phyloP scores from a whole-genome alignment of 2,329 filamentous ascomycete species.

The Colletotrichum trifolii region DNA sequence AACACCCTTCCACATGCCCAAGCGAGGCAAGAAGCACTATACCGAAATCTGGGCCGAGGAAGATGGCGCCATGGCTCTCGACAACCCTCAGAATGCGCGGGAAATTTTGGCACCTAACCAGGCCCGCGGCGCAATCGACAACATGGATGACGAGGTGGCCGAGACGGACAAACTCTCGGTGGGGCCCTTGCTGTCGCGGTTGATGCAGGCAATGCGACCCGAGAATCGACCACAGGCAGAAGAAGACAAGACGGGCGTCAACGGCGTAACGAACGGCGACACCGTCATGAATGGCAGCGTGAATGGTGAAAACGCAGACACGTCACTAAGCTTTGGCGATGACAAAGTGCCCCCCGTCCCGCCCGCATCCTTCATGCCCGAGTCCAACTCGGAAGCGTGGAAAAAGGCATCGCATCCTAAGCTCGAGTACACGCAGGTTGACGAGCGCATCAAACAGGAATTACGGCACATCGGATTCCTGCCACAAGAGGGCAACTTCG shows the following conservation, averaged over 20 bases:
- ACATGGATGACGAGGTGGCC: constrained; percentile 85
- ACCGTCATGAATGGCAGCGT: constrained; percentile 61
- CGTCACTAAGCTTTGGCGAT: constrained; percentile 44
- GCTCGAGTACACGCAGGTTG: constrained; percentile 86
- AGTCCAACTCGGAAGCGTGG: constrained; percentile 80
- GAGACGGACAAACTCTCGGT: constrained; percentile 91
- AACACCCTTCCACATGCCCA: constrained; percentile 86
- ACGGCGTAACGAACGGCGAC: constrained; percentile 65
- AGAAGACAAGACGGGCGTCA: constrained; percentile 68
- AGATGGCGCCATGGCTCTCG: constrained; percentile 82
- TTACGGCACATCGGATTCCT: constrained; percentile 91
- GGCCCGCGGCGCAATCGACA: constrained; percentile 84
- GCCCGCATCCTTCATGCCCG: constrained; percentile 82
- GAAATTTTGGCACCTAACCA: constrained; percentile 83
- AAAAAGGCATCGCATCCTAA: constrained; percentile 81
- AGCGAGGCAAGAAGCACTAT: constrained; percentile 86
- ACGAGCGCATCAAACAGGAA: constrained; percentile 92
- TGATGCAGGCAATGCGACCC: constrained; percentile 84
- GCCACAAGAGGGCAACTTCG: constrained; percentile 66
- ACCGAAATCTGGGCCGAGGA: constrained; percentile 94
- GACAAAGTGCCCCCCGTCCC: constrained; percentile 58
- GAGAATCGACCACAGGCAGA: constrained; percentile 69
- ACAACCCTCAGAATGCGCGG: constrained; percentile 69
- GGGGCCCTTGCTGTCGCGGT: constrained; percentile 83
- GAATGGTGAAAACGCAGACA: constrained; percentile 57